Evolutionary conservation across 2,329 filamentous ascomycete species (phyloP).

Genomic region (Hypoxylon sp.): DNA sequence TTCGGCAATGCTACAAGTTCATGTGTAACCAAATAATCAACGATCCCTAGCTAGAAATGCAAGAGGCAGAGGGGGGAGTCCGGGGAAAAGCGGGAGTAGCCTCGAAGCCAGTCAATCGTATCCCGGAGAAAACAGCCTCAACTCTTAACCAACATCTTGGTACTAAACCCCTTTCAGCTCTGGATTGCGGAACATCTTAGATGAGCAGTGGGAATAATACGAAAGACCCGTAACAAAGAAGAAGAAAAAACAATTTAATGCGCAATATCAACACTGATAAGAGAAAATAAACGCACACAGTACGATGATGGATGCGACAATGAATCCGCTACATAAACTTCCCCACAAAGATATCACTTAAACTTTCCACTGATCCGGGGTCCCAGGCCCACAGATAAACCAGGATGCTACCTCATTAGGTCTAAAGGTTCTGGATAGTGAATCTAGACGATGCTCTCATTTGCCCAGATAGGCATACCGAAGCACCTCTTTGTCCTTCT

Average conservation of each 20-base stretch:
- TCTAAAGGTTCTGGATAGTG: conserved; percentile 11
- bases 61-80: conserved; percentile 11
- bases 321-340: conserved; percentile 21
- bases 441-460: conserved; percentile 21
- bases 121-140: conserved; percentile 25
- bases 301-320: conserved; percentile 6
- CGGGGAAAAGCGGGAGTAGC: conserved; percentile 30
- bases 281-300: conserved; percentile 11
- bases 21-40: conserved; percentile 1
- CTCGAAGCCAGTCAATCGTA: conserved; percentile 14
- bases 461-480: conserved; percentile 32
- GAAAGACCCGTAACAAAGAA: conserved; percentile 31
- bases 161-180: not conserved
- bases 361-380: conserved; percentile 36
- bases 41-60: conserved; percentile 12
- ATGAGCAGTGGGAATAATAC: conserved; percentile 21
- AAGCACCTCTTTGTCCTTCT: conserved; percentile 31
- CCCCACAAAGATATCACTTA: conserved; percentile 37
- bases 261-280: too few species aligned
- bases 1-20: not conserved
- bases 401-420: conserved; percentile 22
- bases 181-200: conserved; percentile 11
- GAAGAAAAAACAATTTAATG: too few species aligned
- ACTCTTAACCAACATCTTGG: conserved; percentile 11
- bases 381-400: conserved; percentile 31